Base-by-base conservation (phyloP, 1,284 basidiomycete genomes). In the Pyrrhoderma lamaoense region DNA sequence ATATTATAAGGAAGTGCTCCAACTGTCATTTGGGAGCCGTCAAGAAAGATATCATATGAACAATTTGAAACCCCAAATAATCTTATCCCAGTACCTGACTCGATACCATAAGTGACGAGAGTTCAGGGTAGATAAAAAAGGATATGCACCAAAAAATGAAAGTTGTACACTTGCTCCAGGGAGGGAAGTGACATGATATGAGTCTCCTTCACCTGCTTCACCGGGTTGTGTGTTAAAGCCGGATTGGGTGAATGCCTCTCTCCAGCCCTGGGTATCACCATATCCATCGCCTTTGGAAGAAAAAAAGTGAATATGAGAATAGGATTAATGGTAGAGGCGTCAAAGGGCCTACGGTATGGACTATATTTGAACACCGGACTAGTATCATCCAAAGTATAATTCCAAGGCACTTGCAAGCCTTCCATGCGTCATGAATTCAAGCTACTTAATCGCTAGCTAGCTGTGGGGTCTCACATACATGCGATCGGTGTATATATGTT, bases 11-110 rank as follows among this genome's bases (percentile, higher is more conserved):
- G 49, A 4, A n/a, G 42, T 19, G 42, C 18, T 2, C 16, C 22
- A n/a, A 8, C 11, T 7, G 19, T 18, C 25, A 18, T 9, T 31
- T 40, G 25, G 8, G 42, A 2, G 43, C 58, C 60, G 51, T 70
- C 68, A 22, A 70, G 50, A 1, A 53, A 49, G 21, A 67, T 52
- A 35, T 64, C 55, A 50, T 64, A 67, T 3, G 62, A 52, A 31
- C 60, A 57, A 37, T 63, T 65, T 3, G 62, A 55, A 14, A 38
- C 54, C 1, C 66, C 67, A 46, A 56, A 60, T 13, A 67, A 44
- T 14, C 58, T 45, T 14, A 66, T 53, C 7, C 61, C 65, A 19
- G 61, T 61, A 11, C 66, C 66, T 67, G 16, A 27, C 8, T 50
- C 2, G 39, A 27, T 11, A 18, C 7, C 23, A 13, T 36, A 22